Base-by-base conservation (phyloP, 108 stramenopile species). In the Seminavis robusta region DNA sequence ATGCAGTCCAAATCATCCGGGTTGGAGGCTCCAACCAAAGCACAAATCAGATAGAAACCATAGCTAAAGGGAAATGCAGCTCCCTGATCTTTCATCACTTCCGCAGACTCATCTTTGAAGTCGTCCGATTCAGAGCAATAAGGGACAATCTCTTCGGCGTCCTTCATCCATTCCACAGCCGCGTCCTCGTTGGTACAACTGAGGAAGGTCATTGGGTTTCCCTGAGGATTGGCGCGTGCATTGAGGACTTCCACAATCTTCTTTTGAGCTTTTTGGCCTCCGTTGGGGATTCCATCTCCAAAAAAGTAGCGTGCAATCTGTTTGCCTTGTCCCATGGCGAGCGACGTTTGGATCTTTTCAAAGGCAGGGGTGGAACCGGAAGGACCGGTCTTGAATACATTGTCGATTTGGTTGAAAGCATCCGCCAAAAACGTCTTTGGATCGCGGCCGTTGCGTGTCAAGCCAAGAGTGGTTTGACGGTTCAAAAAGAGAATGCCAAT, bases 131-230 rank as follows among this genome's bases (percentile, higher is more conserved):
- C 65, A 11, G 66, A 46, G 32, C 71, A 71, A 38, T 65, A 71
- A 13, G 64, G 64, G 0, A 47, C 70, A n/a, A 56, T 50, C 44
- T 77, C 75, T 50, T 77, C 71, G 49, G 56, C 47, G 25, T 67
- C 65, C 25, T 76, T 76, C 75, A 77, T 77, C 75, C 75, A 77
- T 55, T 72, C 75, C 5, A 59, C 57, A 7, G 16, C 39, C 1
- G 39, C 54, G 63, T 67, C 60, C 27, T 77, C 61, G 46, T 68
- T 68, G 33, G 75, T 77, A 33, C 71, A 72, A 66, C 66, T 68
- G 28, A 77, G 56, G 52, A 77, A 77, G 0, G 75, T 76, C 29
- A 77, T 37, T 17, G 70, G 75, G 55, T 72, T 77, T 9, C 48
- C 47, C 0, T 32, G 42, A 1, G 75, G 75, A 31, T 67, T 50